Percentiles rank a stretch among this genome's conserved stretches.
These are phyloP conservation scores for Heritiera fomes DNA, from an alignment of 345 rosid genomes.

Conservation along the genomic window DNA sequence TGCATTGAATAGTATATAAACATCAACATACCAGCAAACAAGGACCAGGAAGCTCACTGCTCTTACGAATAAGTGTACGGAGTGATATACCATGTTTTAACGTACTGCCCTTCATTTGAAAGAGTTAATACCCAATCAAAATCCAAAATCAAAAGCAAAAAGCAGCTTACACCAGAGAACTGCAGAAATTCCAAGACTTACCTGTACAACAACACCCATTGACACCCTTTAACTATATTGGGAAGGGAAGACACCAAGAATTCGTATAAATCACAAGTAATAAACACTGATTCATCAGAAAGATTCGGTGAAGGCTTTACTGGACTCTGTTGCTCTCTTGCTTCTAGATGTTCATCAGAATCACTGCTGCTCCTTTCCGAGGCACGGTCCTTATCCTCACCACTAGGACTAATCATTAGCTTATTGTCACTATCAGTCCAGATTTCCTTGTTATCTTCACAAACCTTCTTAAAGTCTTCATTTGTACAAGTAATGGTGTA, in stretches of 20 bases:
- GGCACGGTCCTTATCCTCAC: conserved; percentile 16
- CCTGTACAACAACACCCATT: conserved; percentile 89
- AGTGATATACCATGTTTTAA: conserved; percentile 93
- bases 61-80: conserved; percentile 84
- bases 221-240: conserved; percentile 80
- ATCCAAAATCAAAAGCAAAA: conserved; percentile 20
- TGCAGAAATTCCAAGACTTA: conserved; percentile 31
- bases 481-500: conserved; percentile 16
- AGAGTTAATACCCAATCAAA: conserved; percentile 40
- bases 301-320: conserved; percentile 43
- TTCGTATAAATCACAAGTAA: conserved; percentile 62
- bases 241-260: conserved; percentile 81
- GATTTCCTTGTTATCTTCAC: conserved; percentile 13
- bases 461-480: conserved; percentile 21
- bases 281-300: conserved; percentile 59
- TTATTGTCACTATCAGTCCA: conserved; percentile 19
- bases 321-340: conserved; percentile 33
- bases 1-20: conserved; percentile 1
- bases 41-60: conserved; percentile 76
- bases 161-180: not conserved
- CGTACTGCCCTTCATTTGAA: conserved; percentile 96
- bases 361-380: conserved; percentile 43
- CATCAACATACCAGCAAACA: conserved; percentile 65
- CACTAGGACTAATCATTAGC: conserved; percentile 15
- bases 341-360: conserved; percentile 31